A percentile compares a stretch with the other conserved stretches of the same genome.
Conservation (phyloP, 177 flowering plant species). For the Tripterygium wilfordii region DNA sequence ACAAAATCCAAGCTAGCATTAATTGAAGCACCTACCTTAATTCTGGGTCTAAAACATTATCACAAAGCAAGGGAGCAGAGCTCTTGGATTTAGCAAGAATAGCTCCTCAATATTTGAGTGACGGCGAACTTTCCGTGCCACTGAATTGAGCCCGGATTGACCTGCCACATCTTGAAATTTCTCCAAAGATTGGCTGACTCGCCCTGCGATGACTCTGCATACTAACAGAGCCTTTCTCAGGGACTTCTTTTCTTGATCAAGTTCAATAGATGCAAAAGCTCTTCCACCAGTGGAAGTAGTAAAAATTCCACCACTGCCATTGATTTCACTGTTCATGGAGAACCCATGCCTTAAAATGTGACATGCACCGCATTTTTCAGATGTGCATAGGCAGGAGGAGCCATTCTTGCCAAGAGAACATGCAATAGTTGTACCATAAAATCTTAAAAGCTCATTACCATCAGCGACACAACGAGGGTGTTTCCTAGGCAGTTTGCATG, state of each 20-base stretch:
- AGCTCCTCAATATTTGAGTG: constrained; percentile 61
- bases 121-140: constrained; percentile 71
- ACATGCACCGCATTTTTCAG: constrained; percentile 70
- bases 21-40: constrained; percentile 5
- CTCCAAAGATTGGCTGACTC: constrained; percentile 84
- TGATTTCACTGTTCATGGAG: constrained; percentile 49
- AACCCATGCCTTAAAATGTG: constrained; percentile 75
- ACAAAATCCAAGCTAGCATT: too few species aligned
- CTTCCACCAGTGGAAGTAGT: constrained; percentile 82
- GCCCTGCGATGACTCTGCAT: constrained; percentile 93
- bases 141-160: constrained; percentile 78
- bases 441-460: constrained; percentile 88
- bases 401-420: constrained; percentile 76
- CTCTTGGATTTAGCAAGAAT: constrained; percentile 45
- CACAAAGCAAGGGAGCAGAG: constrained; percentile 77
- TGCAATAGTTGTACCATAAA: constrained; percentile 66
- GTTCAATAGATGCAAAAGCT: constrained; percentile 63
- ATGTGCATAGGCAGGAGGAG: constrained; percentile 57
- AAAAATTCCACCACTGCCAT: constrained; percentile 65
- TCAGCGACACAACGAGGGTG: constrained; percentile 90
- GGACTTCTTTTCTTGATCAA: constrained; percentile 24
- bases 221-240: constrained; percentile 66
- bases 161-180: constrained; percentile 59
- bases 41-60: constrained; percentile 34
- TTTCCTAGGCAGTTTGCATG: constrained; percentile 77